Evolutionary conservation across 768 basidiomycete genomes (phyloP), one percentile per base, ranked within the genome.

Genomic region (Harrya chromipes): DNA sequence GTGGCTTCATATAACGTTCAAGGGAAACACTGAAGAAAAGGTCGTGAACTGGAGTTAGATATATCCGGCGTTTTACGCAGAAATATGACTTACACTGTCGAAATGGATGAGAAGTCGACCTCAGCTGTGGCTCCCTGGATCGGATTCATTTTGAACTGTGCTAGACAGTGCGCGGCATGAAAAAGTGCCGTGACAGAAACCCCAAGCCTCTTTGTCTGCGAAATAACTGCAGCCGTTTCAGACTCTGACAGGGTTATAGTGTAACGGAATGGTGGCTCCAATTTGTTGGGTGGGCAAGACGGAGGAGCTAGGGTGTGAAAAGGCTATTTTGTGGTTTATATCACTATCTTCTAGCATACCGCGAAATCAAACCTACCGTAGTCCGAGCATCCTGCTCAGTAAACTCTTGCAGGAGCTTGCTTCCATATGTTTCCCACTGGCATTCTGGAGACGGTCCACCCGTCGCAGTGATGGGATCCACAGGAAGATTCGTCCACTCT

Each of bases 401-500:
- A 0, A 52, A 41, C 6, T 60, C 60, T 13, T 50, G 46, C 20
- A 64, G 19, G 26, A 66, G 53, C 21, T 13, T 41, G 4, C 4
- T 23, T 16, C 62, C 64, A 2, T 11, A 40, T 4, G 45, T 48
- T 10, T 38, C 47, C 63, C 64, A n/a, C n/a, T n/a, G n/a, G n/a
- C n/a, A 66, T 17, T 48, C 56, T 3, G 45, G 13, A n/a, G 41
- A 50, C 8, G 29, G 47, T 4, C 63, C 62, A 9, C 65, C 63
- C 0, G 50, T 67, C 2, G 63, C 65, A 26, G 47, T 48, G 21
- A 65, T 52, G 6, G 59, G 62, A 20, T 66, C 65, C 4, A 54
- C 51, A 1, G 65, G 64, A 13, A 64, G 59, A 34, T 64, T 56
- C 21, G 48, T 55, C 62, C 62, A 62, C 31, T 67, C 63, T 26